Base-by-base conservation (phyloP, 2,329 filamentous ascomycete species). In the Beauveria sp. region DNA sequence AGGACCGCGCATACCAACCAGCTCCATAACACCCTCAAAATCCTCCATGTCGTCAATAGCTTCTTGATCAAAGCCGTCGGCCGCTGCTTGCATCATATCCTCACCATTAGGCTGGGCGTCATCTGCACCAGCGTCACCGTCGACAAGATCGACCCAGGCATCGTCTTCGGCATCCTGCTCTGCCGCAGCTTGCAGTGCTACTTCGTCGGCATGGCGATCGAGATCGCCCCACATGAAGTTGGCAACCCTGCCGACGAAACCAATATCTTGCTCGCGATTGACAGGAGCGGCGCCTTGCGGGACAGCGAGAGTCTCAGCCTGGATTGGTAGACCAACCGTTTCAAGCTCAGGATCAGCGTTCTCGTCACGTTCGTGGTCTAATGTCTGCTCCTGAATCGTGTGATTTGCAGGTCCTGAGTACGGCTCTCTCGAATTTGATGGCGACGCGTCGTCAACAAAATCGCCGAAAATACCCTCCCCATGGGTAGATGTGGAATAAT, bases 1-100 rank as follows among this genome's bases (percentile, higher is more conserved):
- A 0, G 95, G 95, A 0, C 95, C 95, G 69, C 96, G 91, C 89
- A 99, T 96, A 43, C 95, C 95, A 63, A 99, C 89, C 18, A 99
- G 84, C 72, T 99, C 95, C 79, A 99, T 86, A 58, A 99, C 90
- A 0, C 95, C 95, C 71, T 99, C 95, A 18, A 99, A 86, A 70
- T 99, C 95, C 74, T 99, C 95, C 10, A 90, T 90, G 66, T 97
- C 89, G 49, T 93, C 90, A 47, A 91, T 82, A 10, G 87, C 88
- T 66, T 90, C 87, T 59, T 85, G 82, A 60, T 96, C 91, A 42
- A 93, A 77, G 9, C 83, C 89, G 18, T 84, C 86, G 46, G 51
- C 49, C 18, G 50, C 50, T 18, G 18, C 60, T 52, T 60, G 43
- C 20, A 52, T 73, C 30, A 70, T 73, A 12, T 66, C 63, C 6